A percentile compares a stretch with the other conserved stretches of the same genome.
Evolutionary conservation across 805 yeast genomes (phyloP).

Genomic region (Cyberlindnera sargentensis): DNA sequence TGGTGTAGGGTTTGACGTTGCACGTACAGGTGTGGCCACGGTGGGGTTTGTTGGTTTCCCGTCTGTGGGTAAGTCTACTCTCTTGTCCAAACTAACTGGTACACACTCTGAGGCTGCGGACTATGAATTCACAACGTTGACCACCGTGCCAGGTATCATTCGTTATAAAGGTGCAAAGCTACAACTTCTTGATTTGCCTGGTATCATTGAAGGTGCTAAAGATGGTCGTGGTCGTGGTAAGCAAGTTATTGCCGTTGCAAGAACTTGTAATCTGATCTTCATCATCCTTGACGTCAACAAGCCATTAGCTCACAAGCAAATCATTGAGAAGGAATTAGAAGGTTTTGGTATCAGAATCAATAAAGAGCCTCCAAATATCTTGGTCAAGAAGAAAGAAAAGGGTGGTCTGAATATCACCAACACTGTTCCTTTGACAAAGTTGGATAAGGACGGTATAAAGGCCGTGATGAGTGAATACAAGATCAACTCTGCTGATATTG

Average conservation of each 20-base stretch:
- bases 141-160: constrained; percentile 96
- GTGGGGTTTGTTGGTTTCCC: constrained; percentile 99
- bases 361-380: constrained; percentile 86
- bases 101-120: constrained; percentile 98
- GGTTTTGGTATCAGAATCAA: constrained; percentile 96
- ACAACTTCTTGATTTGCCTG: constrained; percentile 91
- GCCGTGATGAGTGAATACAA: constrained; percentile 96
- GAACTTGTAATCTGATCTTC: constrained; percentile 90
- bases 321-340: constrained; percentile 91
- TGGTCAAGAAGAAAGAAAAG: constrained; percentile 86
- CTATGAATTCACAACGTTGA: constrained; percentile 93
- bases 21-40: constrained; percentile 96
- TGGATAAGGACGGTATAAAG: constrained; percentile 87
- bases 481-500: constrained; percentile 92
- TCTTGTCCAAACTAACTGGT: constrained; percentile 84
- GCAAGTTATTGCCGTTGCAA: constrained; percentile 98
- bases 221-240: constrained; percentile 91
- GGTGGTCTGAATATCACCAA: constrained; percentile 94
- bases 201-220: constrained; percentile 86
- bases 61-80: constrained; percentile 80
- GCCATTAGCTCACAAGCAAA: constrained; percentile 88
- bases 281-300: constrained; percentile 94
- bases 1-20: constrained; percentile 95
- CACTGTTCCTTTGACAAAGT: constrained; percentile 86
- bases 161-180: constrained; percentile 95